phyloP scores from a whole-genome alignment of 2,329 filamentous ascomycete genomes.

The Clonostachys solani region DNA sequence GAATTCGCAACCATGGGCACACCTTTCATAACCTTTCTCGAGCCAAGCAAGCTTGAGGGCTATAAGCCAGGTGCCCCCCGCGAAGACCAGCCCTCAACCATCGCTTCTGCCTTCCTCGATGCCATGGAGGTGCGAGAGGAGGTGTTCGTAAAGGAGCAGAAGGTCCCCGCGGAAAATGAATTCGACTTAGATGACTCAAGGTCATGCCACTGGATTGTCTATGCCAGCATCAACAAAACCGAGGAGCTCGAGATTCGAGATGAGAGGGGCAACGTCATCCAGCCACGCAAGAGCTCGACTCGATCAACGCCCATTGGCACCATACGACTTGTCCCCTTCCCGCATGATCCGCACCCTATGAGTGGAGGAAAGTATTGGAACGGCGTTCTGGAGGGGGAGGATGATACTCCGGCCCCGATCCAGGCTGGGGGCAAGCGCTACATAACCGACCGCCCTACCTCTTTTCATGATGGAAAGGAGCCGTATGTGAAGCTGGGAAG shows the following conservation, averaged over 20 bases:
- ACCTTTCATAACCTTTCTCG: conserved; percentile 41
- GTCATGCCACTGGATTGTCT: conserved; percentile 85
- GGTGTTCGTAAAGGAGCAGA: conserved; percentile 60
- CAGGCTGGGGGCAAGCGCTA: conserved; percentile 8
- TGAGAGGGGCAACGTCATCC: conserved; percentile 31
- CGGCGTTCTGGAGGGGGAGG: conserved; percentile 26
- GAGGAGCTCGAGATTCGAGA: conserved; percentile 37
- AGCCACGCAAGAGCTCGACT: conserved; percentile 38
- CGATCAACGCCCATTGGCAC: conserved; percentile 59
- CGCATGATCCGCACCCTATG: conserved; percentile 62
- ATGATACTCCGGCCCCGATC: background rate
- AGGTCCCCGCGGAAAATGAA: conserved; percentile 61
- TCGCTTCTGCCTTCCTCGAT: conserved; percentile 56
- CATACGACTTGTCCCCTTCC: conserved; percentile 77
- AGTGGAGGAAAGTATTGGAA: conserved; percentile 43
- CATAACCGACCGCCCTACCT: conserved; percentile 37
- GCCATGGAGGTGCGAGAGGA: conserved; percentile 57
- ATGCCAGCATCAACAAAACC: conserved; percentile 56
- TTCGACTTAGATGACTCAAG: conserved; percentile 76
- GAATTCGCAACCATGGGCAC: conserved; percentile 34
- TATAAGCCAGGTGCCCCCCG: conserved; percentile 35
- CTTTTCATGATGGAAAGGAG: conserved; percentile 57
- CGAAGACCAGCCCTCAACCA: conserved; percentile 35
- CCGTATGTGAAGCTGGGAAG: conserved; percentile 81
- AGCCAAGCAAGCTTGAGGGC: conserved; percentile 42